Evolutionary conservation across 805 yeast species (phyloP).

Genomic region (Maudiozyma turicensis): DNA sequence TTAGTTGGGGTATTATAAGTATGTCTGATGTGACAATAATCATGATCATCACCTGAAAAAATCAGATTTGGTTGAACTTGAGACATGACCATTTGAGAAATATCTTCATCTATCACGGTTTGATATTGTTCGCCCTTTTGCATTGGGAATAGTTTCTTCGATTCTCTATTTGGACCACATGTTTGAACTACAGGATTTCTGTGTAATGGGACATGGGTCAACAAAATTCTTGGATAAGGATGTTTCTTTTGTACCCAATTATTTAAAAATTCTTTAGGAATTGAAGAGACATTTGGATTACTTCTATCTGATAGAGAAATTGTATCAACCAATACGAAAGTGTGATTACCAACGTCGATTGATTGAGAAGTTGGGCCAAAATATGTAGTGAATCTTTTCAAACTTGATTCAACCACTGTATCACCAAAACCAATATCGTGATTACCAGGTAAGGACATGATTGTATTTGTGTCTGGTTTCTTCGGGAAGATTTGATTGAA

Average conservation of each 20-base stretch:
- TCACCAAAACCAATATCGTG: constrained; percentile 95
- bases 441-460: constrained; percentile 69
- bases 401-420: constrained; percentile 46
- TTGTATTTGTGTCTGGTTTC: constrained; percentile 35
- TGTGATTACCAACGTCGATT: constrained; percentile 54
- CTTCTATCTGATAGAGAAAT: constrained; percentile 63
- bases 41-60: constrained; percentile 96
- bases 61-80: constrained; percentile 55
- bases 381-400: constrained; percentile 52
- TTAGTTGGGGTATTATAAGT: constrained; percentile 15
- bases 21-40: constrained; percentile 76
- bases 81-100: constrained; percentile 49
- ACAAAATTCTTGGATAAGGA: constrained; percentile 49
- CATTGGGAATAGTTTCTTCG: constrained; percentile 54
- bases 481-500: constrained; percentile 59
- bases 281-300: constrained; percentile 34
- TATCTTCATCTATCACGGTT: constrained; percentile 62
- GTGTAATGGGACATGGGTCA: constrained; percentile 83
- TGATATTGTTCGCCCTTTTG: constrained; percentile 78
- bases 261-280: constrained; percentile 46
- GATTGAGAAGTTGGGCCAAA: constrained; percentile 63
- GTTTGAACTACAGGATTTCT: constrained; percentile 49
- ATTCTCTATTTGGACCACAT: constrained; percentile 78
- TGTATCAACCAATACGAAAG: constrained; percentile 69
- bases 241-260: constrained; percentile 24